A percentile compares a stretch with the other conserved stretches of the same genome.
Conservation (phyloP, 805 yeast genomes). For the Monosporozyma solicola region DNA sequence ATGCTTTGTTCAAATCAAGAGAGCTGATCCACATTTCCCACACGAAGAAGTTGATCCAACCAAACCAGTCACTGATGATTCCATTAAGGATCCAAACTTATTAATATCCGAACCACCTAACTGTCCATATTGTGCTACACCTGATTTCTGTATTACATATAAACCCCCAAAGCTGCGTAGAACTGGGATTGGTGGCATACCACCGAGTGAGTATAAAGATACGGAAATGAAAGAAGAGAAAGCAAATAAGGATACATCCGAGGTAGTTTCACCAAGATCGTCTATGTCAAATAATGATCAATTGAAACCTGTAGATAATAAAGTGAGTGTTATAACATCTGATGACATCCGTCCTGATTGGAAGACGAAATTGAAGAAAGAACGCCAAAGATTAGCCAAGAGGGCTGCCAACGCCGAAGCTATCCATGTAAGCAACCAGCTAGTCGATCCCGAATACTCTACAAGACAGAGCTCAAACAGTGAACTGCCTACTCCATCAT, state of each 20-base stretch:
- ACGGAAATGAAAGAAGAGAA: not conserved
- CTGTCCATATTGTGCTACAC: conserved; percentile 90
- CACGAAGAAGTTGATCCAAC: conserved; percentile 46
- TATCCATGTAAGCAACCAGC: conserved; percentile 75
- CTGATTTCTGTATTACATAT: conserved; percentile 77
- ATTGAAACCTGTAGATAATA: not conserved
- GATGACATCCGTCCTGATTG: conserved; percentile 90
- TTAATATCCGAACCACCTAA: conserved; percentile 79
- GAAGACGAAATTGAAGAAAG: conserved; percentile 65
- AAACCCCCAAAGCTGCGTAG: conserved; percentile 47
- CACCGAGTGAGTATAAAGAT: conserved; percentile 37
- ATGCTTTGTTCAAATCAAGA: conserved; percentile 79
- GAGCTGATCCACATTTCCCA: conserved; percentile 86
- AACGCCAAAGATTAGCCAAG: conserved; percentile 69
- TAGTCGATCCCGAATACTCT: conserved; percentile 33
- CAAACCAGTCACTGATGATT: conserved; percentile 21
- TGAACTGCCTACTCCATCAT: not conserved
- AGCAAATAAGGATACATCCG: not conserved
- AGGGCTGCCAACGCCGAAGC: conserved; percentile 93
- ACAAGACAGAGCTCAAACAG: not conserved
- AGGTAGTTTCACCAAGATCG: not conserved
- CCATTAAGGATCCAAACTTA: conserved; percentile 42
- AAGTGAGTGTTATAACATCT: conserved; percentile 44
- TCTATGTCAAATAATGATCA: not conserved
- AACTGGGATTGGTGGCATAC: conserved; percentile 48